Conservation (phyloP, 148 eudicot genomes). For the Fagopyrum tataricum region DNA sequence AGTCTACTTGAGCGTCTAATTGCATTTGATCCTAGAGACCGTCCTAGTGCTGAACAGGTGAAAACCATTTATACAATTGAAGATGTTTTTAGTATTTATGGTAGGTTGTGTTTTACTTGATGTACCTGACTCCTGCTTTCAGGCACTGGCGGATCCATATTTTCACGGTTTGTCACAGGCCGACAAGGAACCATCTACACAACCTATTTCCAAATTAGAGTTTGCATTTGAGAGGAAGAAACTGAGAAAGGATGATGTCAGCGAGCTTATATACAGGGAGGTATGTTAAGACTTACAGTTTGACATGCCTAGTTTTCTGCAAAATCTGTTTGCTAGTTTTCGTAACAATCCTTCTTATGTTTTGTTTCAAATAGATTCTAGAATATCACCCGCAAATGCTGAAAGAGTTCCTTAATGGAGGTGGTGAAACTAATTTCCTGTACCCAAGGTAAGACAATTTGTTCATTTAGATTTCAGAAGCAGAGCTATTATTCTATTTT, state of each 20-base stretch:
- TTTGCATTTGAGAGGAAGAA: constrained; percentile 50
- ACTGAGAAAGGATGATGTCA: constrained; percentile 44
- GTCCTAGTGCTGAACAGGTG: constrained; percentile 83
- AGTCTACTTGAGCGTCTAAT: constrained; percentile 78
- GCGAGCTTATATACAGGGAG: constrained; percentile 36
- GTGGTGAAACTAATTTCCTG: constrained; percentile 62
- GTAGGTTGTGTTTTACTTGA: background rate
- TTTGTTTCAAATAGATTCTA: constrained; percentile 34
- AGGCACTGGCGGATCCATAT: constrained; percentile 45
- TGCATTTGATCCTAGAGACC: constrained; percentile 94
- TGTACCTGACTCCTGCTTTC: background rate
- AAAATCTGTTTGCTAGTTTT: background rate
- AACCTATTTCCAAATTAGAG: constrained; percentile 42
- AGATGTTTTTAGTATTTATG: background rate
- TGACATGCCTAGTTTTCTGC: background rate
- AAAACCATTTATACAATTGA: background rate
- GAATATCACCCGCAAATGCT: constrained; percentile 82
- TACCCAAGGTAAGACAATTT: constrained; percentile 54
- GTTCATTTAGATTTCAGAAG: background rate
- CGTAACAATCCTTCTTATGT: background rate
- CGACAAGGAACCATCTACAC: constrained; percentile 40
- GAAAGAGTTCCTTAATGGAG: constrained; percentile 52
- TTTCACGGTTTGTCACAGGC: constrained; percentile 38
- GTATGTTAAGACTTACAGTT: constrained; percentile 1
- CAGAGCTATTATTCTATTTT: background rate